phyloP scores from a whole-genome alignment of 2,329 filamentous ascomycete species.

The Aaosphaeria pasadenensis region DNA sequence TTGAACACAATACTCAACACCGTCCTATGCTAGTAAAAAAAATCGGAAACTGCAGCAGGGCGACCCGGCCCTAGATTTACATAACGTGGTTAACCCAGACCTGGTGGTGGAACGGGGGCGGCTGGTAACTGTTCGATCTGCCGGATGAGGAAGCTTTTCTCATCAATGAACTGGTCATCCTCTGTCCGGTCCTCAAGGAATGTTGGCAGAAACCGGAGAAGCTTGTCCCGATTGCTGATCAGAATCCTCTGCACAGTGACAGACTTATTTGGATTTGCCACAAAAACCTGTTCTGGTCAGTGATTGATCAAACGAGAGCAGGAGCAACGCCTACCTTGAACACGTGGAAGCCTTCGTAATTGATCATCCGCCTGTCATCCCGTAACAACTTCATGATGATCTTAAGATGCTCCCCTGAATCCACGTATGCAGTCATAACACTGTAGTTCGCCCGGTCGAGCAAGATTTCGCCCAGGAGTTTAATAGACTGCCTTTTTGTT shows the following conservation, averaged over 20 bases:
- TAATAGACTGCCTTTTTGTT: slow-evolving; percentile 97
- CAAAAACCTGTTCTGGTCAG: slow-evolving; percentile 67
- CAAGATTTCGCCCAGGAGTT: slow-evolving; percentile 90
- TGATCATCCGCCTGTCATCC: slow-evolving; percentile 97
- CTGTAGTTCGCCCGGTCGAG: slow-evolving; percentile 95
- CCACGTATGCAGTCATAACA: slow-evolving; percentile 97
- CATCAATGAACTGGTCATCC: slow-evolving; percentile 97
- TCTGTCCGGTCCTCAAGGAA: slow-evolving; percentile 95
- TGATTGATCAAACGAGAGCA: not conserved
- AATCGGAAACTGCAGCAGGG: not conserved
- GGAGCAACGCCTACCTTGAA: slow-evolving; percentile 65
- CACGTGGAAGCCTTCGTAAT: slow-evolving; percentile 98
- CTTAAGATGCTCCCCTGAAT: slow-evolving; percentile 92
- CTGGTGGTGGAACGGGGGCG: slow-evolving; percentile 21
- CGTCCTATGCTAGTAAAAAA: not conserved
- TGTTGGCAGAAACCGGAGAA: slow-evolving; percentile 82
- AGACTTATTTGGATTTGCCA: slow-evolving; percentile 98
- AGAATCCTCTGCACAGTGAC: slow-evolving; percentile 91
- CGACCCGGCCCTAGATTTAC: not conserved
- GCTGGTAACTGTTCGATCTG: slow-evolving; percentile 64
- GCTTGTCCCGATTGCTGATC: slow-evolving; percentile 90
- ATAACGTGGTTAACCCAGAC: not conserved
- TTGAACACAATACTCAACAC: not conserved
- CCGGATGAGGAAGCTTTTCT: slow-evolving; percentile 94
- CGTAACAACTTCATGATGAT: slow-evolving; percentile 96